Evolutionary conservation across 139 green algal genomes (phyloP), one percentile per base, ranked within the genome.

Genomic region (Chlamydomonas schloesseri): DNA sequence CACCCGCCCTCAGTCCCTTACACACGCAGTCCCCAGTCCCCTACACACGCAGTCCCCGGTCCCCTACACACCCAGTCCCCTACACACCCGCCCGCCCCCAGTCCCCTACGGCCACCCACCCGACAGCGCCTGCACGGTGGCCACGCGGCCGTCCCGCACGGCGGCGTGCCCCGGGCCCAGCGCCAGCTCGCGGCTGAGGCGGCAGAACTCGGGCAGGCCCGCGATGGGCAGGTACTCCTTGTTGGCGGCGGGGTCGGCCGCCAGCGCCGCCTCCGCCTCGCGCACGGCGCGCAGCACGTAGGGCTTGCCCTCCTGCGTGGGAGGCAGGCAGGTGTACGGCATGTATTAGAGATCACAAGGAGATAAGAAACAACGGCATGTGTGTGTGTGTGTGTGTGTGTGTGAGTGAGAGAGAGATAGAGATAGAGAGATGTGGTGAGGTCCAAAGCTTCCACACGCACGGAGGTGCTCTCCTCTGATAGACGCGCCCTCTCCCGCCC

Each of bases 161-260:
- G 91, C 89, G 0, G 57, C 28, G 80, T 83, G 89, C 71, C 89
- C 76, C 1, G 69, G 77, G 18, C 96, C 96, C 87, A 97, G 96
- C 0, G 97, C 95, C 50, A 99, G 89, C 67, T 92, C 37, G 8
- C 90, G 83, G 31, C 74, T 94, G 4, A 95, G 90, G 33, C 90
- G 64, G 87, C 91, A 95, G 91, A 99, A 98, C 5, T 89, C 84
- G 1, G 93, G 55, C 26, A 96, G 85, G 17, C 97, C 97, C 42
- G 94, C 89, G 79, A 98, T 98, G 34, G 94, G 90, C 64, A 96
- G 89, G 80, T 99, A 99, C 89, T 98, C 95, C 93, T 92, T 94
- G 93, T 98, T 96, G 83, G 95, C 93, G 67, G 92, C 91, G 26
- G 93, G 73, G 33, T 94, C 89, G 1, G 90, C 92, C 3, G 91